Evolutionary conservation across 371 early-diverging fungal genomes (phyloP), one percentile per base, ranked within the genome.

Genomic region (Apophysomyces sp.): DNA sequence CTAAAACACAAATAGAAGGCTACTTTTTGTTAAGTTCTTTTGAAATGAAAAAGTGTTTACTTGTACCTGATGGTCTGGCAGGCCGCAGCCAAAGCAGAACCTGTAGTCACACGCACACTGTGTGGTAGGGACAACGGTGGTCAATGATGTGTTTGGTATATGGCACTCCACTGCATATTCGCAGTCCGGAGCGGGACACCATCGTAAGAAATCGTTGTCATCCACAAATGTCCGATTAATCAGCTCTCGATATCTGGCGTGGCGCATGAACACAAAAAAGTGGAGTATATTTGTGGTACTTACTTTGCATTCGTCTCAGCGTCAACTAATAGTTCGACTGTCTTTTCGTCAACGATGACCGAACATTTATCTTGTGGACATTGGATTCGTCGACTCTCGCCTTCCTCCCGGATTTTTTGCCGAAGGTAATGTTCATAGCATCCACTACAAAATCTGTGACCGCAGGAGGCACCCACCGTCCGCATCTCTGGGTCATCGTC

Each of bases 161-260:
- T 84, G 86, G 68, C 94, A 96, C 67, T 95, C 92, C 41, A 96
- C 76, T 0, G 92, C 95, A 67, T 88, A 91, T 63, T 92, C 91
- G 71, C 98, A 97, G 66, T 92, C 89, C 24, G 95, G 94, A 4
- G 90, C 91, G 4, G 98, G 95, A 64, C 98, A 97, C 95, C 95
- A 96, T 18, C 88, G 77, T 21, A 94, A 67, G 36, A 72, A 78
- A 29, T 81, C 78, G 58, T 83, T 78, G 66, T 95, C 95, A 57
- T 91, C 90, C 36, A 97, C 96, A 74, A 86, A 97, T 4, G 91
- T 87, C 32, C 91, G 84, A 26, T 90, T 79, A 41, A 93, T 83
- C 29, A 93, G 80, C 18, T 65, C 68, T 12, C 81, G 74, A 75
- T 94, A 95, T 62, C 91, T 90, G 66, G 12, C 53, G 40, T 37